These are phyloP conservation scores for Pseudisothecium myosuroides DNA, from an alignment of 225 moss, liverwort and hornwort genomes.

Conservation along the genomic window DNA sequence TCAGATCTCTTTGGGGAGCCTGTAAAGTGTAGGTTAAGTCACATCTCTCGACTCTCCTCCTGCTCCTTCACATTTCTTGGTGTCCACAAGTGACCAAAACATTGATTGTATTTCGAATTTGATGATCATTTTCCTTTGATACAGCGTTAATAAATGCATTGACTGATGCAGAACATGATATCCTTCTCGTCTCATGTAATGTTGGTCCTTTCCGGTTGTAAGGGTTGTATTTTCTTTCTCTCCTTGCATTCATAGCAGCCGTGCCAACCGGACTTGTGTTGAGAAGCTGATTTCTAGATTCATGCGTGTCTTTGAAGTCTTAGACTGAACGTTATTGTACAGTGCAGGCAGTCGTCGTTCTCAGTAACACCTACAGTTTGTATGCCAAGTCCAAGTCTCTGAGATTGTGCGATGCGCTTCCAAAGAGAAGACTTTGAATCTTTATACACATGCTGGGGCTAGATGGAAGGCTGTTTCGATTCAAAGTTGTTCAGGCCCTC, in stretches of 20 bases:
- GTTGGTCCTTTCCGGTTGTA: background rate
- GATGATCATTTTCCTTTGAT: background rate
- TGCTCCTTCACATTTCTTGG: background rate
- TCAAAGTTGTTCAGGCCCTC: background rate
- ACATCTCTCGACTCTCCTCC: background rate
- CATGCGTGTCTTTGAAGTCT: background rate
- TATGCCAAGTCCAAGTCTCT: background rate
- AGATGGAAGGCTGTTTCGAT: background rate
- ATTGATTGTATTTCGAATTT: conserved; percentile 3
- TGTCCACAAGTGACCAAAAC: background rate
- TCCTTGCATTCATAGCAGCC: background rate
- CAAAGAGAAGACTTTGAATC: no score
- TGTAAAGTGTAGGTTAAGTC: conserved; percentile 18
- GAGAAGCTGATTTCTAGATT: background rate
- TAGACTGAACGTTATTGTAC: background rate
- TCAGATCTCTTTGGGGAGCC: background rate
- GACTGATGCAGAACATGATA: background rate
- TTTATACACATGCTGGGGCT: background rate
- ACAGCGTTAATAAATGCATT: conserved; percentile 12
- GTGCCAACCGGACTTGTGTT: background rate
- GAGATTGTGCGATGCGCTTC: background rate
- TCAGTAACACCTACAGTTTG: background rate
- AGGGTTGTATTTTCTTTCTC: background rate
- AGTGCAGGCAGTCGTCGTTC: background rate
- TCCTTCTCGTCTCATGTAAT: background rate